Evolutionary conservation across 495 filamentous ascomycete species (phyloP).

Genomic region (Hypoxylon trugodes): DNA sequence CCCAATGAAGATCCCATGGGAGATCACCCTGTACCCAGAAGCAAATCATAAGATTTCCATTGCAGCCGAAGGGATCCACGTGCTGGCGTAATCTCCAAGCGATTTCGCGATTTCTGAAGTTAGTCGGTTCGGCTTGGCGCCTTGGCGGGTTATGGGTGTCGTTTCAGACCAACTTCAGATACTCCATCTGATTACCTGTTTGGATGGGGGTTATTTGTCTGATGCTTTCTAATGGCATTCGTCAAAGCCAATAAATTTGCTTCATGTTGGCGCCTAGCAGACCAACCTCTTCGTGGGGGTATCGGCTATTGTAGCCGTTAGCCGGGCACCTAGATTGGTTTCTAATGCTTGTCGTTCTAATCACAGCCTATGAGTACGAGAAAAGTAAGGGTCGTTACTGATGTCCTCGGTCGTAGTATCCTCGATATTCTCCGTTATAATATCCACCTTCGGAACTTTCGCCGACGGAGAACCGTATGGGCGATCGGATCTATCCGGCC

Average conservation of each 20-base stretch:
- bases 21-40: slow-evolving; percentile 31
- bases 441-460: slow-evolving; percentile 7
- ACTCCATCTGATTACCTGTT: slow-evolving; percentile 18
- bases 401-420: neutral
- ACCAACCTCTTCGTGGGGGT: neutral
- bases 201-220: neutral
- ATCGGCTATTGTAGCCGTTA: too few species aligned
- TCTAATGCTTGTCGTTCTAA: too few species aligned
- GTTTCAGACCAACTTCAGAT: slow-evolving; percentile 37
- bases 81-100: slow-evolving; percentile 26
- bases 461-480: neutral
- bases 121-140: slow-evolving; percentile 21
- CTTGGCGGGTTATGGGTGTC: slow-evolving; percentile 21
- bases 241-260: neutral
- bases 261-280: neutral
- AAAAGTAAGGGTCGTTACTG: too few species aligned
- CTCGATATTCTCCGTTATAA: neutral
- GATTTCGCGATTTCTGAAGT: slow-evolving; percentile 9
- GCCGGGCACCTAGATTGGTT: too few species aligned
- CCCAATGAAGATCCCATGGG: slow-evolving; percentile 18
- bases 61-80: slow-evolving; percentile 15
- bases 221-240: slow-evolving; percentile 1
- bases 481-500: slow-evolving; percentile 15
- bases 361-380: too few species aligned
- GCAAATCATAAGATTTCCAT: slow-evolving; percentile 30